Base-by-base conservation (phyloP, 2,329 filamentous ascomycete species). In the Fusarium pseudocircinatum region DNA sequence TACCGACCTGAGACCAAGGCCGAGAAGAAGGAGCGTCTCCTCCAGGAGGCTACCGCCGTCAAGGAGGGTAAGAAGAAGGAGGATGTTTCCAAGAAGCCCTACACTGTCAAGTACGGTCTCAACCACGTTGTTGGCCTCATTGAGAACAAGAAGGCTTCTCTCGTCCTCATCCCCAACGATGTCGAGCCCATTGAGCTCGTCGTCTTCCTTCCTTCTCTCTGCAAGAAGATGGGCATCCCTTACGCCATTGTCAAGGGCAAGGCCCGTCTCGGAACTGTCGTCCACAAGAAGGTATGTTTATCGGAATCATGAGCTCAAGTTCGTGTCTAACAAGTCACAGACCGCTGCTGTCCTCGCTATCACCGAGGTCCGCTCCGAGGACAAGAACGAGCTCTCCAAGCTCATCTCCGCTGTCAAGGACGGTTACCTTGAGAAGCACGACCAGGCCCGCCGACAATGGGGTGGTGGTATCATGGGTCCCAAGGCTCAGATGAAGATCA, bases 61-160 rank as follows among this genome's bases (percentile, higher is more conserved):
- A 92, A 95, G 85, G 95, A 98, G 87, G 96, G 97, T 86, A 98
- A 98, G 94, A 99, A 98, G 94, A 98, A 98, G 94, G 97, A 99
- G 91, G 95, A 97, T 82, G 96, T 97, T 84, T 94, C 91, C 93
- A 98, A 98, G 94, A 99, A 99, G 94, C 96, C 96, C 82, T 99
- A 98, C 88, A 88, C 93, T 78, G 95, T 96, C 91, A 99, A 99
- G 93, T 99, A 98, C 88, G 96, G 96, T 89, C 92, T 99, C 82
- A 99, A 99, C 93, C 96, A 99, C 90, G 96, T 99, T 78, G 95
- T 97, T 78, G 95, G 94, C 78, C 90, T 97, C 80, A 94, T 97
- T 81, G 95, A 97, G 92, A 98, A 98, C 91, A 99, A 99, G 94
- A 99, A 99, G 93, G 96, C 96, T 78, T 92, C 94, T 75, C 91